Evolutionary conservation across 441 rosid species (phyloP), one percentile per base, ranked within the genome.

Genomic region (Isatis lusitanica): DNA sequence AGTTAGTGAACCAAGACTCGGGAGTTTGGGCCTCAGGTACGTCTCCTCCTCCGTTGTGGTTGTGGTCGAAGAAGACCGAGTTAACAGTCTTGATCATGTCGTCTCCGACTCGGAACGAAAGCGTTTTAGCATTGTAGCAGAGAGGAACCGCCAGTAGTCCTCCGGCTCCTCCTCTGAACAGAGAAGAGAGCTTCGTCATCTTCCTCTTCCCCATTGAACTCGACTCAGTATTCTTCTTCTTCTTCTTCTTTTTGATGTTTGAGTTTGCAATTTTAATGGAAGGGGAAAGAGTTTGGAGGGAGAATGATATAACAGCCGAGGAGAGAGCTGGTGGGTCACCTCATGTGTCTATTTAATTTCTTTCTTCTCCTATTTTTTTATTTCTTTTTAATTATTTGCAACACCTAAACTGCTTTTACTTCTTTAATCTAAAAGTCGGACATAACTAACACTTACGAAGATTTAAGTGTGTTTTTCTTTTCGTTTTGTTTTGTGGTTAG

Each of bases 1-100:
- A 87, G 86, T 79, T 85, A 0, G 96, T 88, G 81, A 87, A 89
- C 85, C 85, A 80, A 0, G 94, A 84, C 1, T 86, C 83, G 0
- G 90, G 86, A 0, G 88, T 84, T 33, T 86, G 78, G 8, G 81
- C 73, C 0, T 70, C 85, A 0, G 52, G n/a, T 0, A 10, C 3
- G 4, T 53, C 74, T 13, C 59, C 58, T 12, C 35, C 58, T 48
- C 53, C 21, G 2, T 2, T 11, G 31, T 9, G 5, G 21, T 53
- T 10, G 61, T 46, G 40, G 51, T 78, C 79, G 66, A 74, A 79
- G 76, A 71, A 79, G 15, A 74, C 79, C 0, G 82, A 79, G 76
- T 74, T 79, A 0, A 79, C 82, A 0, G 79, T 79, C 4, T 79
- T 79, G 70, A 74, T 68, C 44, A 79, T 10, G 46, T 74, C 76